Conservation (phyloP, 2,329 filamentous ascomycete species). For the Nothomitra cinnamomea region DNA sequence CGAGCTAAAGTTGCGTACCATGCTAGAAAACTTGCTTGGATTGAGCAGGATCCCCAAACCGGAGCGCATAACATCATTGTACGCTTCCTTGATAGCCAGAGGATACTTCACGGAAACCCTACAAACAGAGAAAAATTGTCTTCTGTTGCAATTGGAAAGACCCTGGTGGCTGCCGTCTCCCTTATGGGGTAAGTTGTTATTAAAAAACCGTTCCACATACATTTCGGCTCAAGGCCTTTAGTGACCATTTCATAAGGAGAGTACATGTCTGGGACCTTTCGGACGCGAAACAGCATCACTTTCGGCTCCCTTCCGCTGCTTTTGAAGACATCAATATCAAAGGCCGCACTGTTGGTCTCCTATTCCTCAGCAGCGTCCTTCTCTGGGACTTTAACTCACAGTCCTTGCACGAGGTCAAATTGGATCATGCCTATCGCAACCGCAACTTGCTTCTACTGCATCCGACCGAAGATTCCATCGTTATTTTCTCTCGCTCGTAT, state of each 20-base stretch:
- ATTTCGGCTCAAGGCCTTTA: background rate
- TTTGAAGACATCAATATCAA: background rate
- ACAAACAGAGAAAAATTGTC: background rate
- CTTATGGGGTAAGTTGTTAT: conserved; percentile 2
- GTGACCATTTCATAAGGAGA: background rate
- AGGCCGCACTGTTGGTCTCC: background rate
- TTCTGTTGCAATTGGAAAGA: background rate
- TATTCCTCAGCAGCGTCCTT: background rate
- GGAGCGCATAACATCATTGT: background rate
- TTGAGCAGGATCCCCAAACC: background rate
- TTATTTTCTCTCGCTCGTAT: background rate
- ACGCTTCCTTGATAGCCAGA: background rate
- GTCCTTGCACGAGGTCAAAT: background rate
- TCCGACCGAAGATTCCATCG: background rate
- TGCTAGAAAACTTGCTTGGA: background rate
- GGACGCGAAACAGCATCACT: background rate
- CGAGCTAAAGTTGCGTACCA: background rate
- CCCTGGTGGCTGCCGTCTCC: background rate
- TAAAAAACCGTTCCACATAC: background rate
- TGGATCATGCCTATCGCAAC: background rate
- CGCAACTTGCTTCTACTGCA: background rate
- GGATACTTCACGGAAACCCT: background rate
- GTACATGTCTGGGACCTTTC: background rate
- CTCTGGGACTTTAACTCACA: background rate
- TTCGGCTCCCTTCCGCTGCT: background rate